A percentile compares a stretch with the other conserved stretches of the same genome.
Conservation (phyloP, 78 protist species). For the Dictyostelium firmibasis region DNA sequence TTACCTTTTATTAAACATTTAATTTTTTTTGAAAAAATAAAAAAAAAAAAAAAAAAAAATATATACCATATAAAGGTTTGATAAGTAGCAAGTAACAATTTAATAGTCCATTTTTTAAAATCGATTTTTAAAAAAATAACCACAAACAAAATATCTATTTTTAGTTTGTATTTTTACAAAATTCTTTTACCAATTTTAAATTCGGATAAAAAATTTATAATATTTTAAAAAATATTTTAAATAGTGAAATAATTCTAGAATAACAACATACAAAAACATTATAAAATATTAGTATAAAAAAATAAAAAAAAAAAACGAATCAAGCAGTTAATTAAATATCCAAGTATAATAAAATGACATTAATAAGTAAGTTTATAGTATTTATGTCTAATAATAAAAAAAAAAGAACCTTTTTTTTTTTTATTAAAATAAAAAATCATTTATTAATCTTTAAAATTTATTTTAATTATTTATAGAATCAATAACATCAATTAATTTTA, state of each 20-base stretch:
- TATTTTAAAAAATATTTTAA: background rate
- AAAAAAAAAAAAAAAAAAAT: too few relatives aligned
- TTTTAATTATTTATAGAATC: background rate
- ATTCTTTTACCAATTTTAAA: background rate
- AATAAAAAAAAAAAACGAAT: background rate
- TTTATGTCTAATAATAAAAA: too few relatives aligned
- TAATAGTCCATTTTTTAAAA: too few relatives aligned
- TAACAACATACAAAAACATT: background rate
- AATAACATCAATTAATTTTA: background rate
- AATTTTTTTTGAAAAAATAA: too few relatives aligned
- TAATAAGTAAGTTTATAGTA: background rate
- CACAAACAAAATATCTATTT: background rate
- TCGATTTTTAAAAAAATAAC: background rate
- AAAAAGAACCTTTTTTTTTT: too few relatives aligned
- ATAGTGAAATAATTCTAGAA: background rate
- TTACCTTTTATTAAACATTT: too few relatives aligned
- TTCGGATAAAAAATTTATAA: background rate
- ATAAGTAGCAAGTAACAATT: background rate
- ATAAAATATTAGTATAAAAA: background rate
- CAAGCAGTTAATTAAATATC: background rate
- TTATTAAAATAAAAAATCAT: background rate
- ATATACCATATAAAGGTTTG: background rate
- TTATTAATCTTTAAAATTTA: background rate
- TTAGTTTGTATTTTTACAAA: background rate
- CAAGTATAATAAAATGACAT: background rate